Evolutionary conservation across 495 filamentous ascomycete genomes (phyloP), one percentile per base, ranked within the genome.

Genomic region (Neurospora sp.): DNA sequence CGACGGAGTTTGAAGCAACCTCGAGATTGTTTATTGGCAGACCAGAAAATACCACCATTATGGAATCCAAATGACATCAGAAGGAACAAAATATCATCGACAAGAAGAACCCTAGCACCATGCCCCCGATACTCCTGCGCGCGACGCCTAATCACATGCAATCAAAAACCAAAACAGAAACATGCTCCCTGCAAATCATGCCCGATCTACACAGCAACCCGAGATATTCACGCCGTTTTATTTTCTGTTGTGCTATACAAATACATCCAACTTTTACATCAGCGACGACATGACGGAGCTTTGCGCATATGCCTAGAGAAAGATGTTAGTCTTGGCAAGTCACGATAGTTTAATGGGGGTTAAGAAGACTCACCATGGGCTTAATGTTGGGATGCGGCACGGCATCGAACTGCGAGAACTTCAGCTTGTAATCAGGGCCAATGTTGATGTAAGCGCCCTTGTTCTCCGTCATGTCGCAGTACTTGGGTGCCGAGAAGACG

Each of bases 371-470:
- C 84, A 93, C 93, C 94, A 98, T 99, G 12, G 96, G 94, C 81
- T 91, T 92, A 80, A 98, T 94, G 73, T 94, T 88, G 8, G 96
- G 96, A 85, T 99, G 96, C 72, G 94, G 94, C 41, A 98, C 96
- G 4, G 96, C 96, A 77, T 97, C 94, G 76, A 98, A 99, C 78
- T 97, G 90, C 76, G 93, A 88, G 82, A 92, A 98, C 31, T 92
- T 84, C 69, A 98, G 91, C 85, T 97, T 96, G 78, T 94, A 92
- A 54, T 97, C 92, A 9, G 93, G 89, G 5, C 93, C 92, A 77
- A 99, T 92, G 83, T 98, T 98, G 88, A 99, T 99, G 81, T 96
- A 99, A 5, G 96, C 96, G 72, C 96, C 96, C 85, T 94, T 97
- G 83, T 99, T 99, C 81, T 97, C 94, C 1, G 96, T 98, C 76